A percentile compares a stretch with the other conserved stretches of the same genome.
These are phyloP conservation scores for Juncus effusus DNA, from an alignment of 176 grass and related monocot species.

Conservation along the genomic window DNA sequence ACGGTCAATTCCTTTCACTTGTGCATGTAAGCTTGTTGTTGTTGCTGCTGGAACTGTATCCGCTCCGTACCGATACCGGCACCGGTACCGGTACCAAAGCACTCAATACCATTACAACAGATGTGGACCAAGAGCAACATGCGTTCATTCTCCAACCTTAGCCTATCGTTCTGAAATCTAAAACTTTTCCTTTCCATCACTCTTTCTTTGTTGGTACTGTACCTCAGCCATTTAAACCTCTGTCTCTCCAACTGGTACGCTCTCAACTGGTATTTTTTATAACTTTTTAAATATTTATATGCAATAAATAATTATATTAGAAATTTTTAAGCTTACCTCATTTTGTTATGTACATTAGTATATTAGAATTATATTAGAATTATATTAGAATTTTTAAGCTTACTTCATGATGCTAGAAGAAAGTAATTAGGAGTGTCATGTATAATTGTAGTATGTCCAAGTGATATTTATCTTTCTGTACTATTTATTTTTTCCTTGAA, in stretches of 20 bases:
- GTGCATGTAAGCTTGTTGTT: not conserved
- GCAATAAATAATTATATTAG: too few relatives aligned
- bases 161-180: slow-evolving; percentile 55
- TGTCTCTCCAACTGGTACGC: slow-evolving; percentile 47
- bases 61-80: not conserved
- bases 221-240: slow-evolving; percentile 75
- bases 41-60: not conserved
- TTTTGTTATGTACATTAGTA: too few relatives aligned
- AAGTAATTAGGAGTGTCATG: too few relatives aligned
- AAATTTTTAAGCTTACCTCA: too few relatives aligned
- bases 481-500: too few relatives aligned
- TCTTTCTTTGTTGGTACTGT: slow-evolving; percentile 60
- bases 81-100: not conserved
- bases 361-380: too few relatives aligned
- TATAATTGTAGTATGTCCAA: too few relatives aligned
- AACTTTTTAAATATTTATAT: too few relatives aligned
- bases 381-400: too few relatives aligned
- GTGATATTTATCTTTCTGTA: too few relatives aligned
- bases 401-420: too few relatives aligned
- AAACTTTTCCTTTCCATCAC: slow-evolving; percentile 47
- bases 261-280: slow-evolving; percentile 22
- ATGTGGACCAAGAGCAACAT: slow-evolving; percentile 65
- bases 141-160: slow-evolving; percentile 49
- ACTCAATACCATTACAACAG: slow-evolving; percentile 18
- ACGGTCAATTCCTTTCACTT: slow-evolving; percentile 10